Conservation (phyloP, 352 stramenopile species). For the Phytophthora macrochlamydospora region DNA sequence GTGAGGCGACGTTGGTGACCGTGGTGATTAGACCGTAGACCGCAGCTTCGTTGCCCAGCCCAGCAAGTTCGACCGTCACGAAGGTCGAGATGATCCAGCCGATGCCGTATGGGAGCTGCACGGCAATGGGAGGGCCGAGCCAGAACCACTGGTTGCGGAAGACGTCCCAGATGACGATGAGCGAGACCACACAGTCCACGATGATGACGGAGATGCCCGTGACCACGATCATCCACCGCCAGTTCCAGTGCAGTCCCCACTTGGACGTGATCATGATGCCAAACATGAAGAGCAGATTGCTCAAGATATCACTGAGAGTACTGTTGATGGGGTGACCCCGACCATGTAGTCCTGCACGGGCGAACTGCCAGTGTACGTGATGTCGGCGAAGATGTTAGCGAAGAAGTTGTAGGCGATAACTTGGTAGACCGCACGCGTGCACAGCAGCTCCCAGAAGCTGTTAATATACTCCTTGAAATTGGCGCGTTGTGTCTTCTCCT, state of each 20-base stretch:
- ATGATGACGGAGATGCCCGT: slow-evolving; percentile 29
- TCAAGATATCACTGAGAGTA: slow-evolving; percentile 37
- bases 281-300: slow-evolving; percentile 32
- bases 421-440: slow-evolving; percentile 47
- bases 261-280: slow-evolving; percentile 35
- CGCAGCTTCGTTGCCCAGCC: slow-evolving; percentile 46
- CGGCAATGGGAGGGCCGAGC: slow-evolving; percentile 34
- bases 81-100: slow-evolving; percentile 44
- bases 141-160: slow-evolving; percentile 48
- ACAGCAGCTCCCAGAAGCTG: slow-evolving; percentile 39
- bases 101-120: slow-evolving; percentile 38
- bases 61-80: slow-evolving; percentile 47
- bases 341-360: slow-evolving; percentile 41
- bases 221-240: slow-evolving; percentile 40
- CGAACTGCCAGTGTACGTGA: slow-evolving; percentile 30
- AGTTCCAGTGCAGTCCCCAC: slow-evolving; percentile 51
- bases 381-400: slow-evolving; percentile 36
- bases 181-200: slow-evolving; percentile 29
- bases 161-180: slow-evolving; percentile 46
- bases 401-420: slow-evolving; percentile 52
- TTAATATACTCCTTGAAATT: slow-evolving; percentile 33
- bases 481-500: slow-evolving; percentile 31
- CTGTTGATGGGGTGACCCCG: slow-evolving; percentile 35
- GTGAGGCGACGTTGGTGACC: slow-evolving; percentile 37
- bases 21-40: slow-evolving; percentile 51